These are phyloP conservation scores for Linum trigynum DNA, from an alignment of 345 rosid genomes.

Conservation along the genomic window DNA sequence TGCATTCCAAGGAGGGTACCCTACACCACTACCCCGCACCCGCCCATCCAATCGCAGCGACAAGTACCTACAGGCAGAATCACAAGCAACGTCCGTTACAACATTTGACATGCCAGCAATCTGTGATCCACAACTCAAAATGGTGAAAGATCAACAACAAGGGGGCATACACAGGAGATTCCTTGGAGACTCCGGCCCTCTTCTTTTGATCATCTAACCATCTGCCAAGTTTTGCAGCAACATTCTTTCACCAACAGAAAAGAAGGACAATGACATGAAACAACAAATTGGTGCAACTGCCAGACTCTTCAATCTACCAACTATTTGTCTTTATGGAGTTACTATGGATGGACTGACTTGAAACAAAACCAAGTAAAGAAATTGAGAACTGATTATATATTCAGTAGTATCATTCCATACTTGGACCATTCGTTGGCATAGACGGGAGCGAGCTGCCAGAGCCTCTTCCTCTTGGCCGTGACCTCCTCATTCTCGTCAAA, in stretches of 20 bases:
- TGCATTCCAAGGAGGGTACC: slow-evolving; percentile 98
- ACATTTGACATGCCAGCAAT: too few relatives aligned
- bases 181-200: slow-evolving; percentile 60
- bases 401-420: slow-evolving; percentile 35
- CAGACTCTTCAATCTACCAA: too few relatives aligned
- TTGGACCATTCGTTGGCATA: slow-evolving; percentile 60
- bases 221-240: slow-evolving; percentile 20
- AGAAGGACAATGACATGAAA: background rate
- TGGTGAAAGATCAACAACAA: background rate
- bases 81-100: too few relatives aligned
- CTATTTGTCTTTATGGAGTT: too few relatives aligned
- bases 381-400: background rate
- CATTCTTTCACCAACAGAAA: background rate
- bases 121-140: background rate
- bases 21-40: slow-evolving; percentile 89
- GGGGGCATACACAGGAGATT: slow-evolving; percentile 77
- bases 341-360: background rate
- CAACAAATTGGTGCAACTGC: background rate
- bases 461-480: slow-evolving; percentile 47
- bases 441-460: slow-evolving; percentile 77
- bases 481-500: slow-evolving; percentile 55
- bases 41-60: slow-evolving; percentile 89
- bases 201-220: slow-evolving; percentile 91
- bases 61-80: slow-evolving; percentile 46
- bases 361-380: background rate